Percentiles rank a stretch among this genome's conserved stretches.
These are phyloP conservation scores for Annulohypoxylon nitens DNA, from an alignment of 495 filamentous ascomycete species.

Conservation along the genomic window DNA sequence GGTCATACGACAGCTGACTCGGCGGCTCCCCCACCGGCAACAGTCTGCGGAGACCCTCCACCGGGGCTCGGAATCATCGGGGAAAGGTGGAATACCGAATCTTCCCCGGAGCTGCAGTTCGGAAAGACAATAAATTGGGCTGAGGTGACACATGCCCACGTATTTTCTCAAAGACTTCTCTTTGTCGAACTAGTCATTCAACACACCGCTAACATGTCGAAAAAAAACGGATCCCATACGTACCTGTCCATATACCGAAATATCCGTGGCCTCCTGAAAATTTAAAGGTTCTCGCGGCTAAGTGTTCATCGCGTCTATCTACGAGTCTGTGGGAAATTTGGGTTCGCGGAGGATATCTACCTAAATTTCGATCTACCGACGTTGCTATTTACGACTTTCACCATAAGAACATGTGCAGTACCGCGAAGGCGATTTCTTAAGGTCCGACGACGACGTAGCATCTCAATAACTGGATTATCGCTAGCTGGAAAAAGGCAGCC, in stretches of 20 bases:
- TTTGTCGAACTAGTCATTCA: background rate
- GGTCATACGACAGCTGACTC: slow-evolving; percentile 2
- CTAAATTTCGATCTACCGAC: background rate
- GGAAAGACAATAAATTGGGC: background rate
- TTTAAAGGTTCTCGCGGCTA: background rate
- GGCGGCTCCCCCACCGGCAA: slow-evolving; percentile 23
- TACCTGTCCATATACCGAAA: background rate
- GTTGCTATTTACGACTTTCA: background rate
- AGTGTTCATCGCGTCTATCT: background rate
- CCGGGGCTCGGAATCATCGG: slow-evolving; percentile 26
- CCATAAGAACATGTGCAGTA: background rate
- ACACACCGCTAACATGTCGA: background rate
- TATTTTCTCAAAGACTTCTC: background rate
- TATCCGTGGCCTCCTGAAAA: background rate
- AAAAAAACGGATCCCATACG: background rate
- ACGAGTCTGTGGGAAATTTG: background rate
- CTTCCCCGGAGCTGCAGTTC: slow-evolving; percentile 32
- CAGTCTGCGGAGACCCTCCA: slow-evolving; percentile 10
- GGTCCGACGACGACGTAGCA: slow-evolving; percentile 5
- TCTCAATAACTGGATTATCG: background rate
- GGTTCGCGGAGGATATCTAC: background rate
- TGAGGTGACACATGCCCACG: background rate
- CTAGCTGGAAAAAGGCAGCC: background rate
- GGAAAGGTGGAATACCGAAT: slow-evolving; percentile 39
- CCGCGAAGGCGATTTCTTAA: slow-evolving; percentile 17